A percentile compares a stretch with the other conserved stretches of the same genome.
These are phyloP conservation scores for Stagonosporopsis tanaceti DNA, from an alignment of 2,329 filamentous ascomycete genomes.

Conservation along the genomic window DNA sequence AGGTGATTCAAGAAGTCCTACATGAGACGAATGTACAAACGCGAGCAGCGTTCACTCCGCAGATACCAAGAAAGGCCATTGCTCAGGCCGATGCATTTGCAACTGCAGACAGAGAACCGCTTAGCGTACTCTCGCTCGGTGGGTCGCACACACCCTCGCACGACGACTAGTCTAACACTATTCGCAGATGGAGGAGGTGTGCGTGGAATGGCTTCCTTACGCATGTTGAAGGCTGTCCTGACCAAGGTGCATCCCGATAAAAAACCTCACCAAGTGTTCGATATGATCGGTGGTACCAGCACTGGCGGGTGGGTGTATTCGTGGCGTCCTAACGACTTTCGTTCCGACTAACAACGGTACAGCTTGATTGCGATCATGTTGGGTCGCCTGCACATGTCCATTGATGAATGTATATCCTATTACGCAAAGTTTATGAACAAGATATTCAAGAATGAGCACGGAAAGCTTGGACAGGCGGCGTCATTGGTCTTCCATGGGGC, in stretches of 20 bases:
- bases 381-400: neutral
- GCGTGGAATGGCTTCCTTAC: constrained; percentile 1
- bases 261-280: neutral
- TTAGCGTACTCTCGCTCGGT: constrained; percentile 1
- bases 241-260: neutral
- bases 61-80: neutral
- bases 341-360: neutral
- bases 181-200: constrained; percentile 1
- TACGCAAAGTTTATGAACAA: neutral
- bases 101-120: neutral
- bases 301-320: constrained; percentile 2
- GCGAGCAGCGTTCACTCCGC: neutral
- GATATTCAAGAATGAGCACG: neutral
- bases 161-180: neutral
- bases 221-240: constrained; percentile 1
- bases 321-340: neutral
- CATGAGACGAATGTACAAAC: constrained; percentile 1
- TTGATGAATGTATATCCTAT: neutral
- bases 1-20: neutral
- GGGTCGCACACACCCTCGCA: neutral
- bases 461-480: neutral
- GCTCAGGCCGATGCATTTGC: neutral
- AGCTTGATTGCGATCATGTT: constrained; percentile 5
- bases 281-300: constrained; percentile 8
- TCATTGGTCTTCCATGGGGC: neutral